Base-by-base conservation (phyloP, 2,329 filamentous ascomycete genomes). In the Plectosphaerella sp. region DNA sequence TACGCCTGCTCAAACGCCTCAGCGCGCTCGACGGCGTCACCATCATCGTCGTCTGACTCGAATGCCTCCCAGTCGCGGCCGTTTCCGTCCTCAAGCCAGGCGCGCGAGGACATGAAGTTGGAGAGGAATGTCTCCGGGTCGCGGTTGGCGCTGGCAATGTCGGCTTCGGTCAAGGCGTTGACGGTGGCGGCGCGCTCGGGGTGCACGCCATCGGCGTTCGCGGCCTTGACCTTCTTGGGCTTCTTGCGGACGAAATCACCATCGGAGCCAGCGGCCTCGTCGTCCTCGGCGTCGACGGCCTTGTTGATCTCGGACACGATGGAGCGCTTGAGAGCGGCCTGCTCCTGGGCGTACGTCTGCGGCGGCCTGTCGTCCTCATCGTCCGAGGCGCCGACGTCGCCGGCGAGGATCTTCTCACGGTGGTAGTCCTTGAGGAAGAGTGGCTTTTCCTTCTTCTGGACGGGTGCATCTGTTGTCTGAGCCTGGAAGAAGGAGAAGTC, bases 111-210 rank as follows among this genome's bases (percentile, higher is more conserved):
- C 81, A 99, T 83, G 72, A 96, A 99, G 68, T 97, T 96, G 51
- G 90, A 93, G n/a, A 99, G 75, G 67, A 91, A 99, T 1, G 82
- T 87, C 64, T 97, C 93, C 0, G 93, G 94, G 65, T 99, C 86
- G 67, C 90, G 88, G 62, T 96, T 89, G 37, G 94, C 91, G 53
- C 82, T 80, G 47, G 83, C 77, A 43, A 96, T 75, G 61, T 94
- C 87, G 12, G 81, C 62, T 51, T 89, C 76, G 57, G 78, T 77
- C 10, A 71, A 73, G 52, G 79, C 69, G 52, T 75, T 68, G 43
- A 76, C 64, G 12, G 66, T 66, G 22, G 70, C 60, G 16, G 68
- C 72, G 56, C 83, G 73, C 5, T 81, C 82, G 4, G 82, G 81
- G 62, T 86, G 82, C 6, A 85, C 65, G 39, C 79, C 77, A 51